Conservation (phyloP, 257 asterid species). For the Coffea eugenioides region DNA sequence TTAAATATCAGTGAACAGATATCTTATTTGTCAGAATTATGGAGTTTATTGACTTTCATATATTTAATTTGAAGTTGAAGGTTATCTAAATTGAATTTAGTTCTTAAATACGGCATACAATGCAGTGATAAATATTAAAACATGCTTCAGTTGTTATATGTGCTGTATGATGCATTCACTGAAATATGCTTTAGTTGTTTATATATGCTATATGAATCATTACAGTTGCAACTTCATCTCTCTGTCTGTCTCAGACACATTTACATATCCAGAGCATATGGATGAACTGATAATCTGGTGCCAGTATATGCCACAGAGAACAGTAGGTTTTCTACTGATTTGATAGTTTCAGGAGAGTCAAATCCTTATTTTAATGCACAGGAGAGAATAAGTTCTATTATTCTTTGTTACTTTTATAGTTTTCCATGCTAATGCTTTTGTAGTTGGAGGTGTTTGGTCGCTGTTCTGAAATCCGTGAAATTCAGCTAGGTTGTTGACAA, state of each 20-base stretch:
- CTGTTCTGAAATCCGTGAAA: background rate
- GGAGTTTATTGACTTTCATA: background rate
- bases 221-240: background rate
- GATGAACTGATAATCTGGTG: background rate
- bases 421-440: background rate
- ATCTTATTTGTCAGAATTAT: background rate
- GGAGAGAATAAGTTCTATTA: background rate
- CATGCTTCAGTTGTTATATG: background rate
- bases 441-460: too few species aligned
- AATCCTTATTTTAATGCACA: background rate
- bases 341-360: background rate
- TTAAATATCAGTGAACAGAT: background rate
- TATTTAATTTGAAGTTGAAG: background rate
- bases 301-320: background rate
- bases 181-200: background rate
- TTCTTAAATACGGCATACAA: background rate
- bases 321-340: background rate
- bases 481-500: slow-evolving; percentile 3
- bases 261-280: background rate
- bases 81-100: too few species aligned
- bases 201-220: background rate
- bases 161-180: background rate
- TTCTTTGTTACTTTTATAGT: background rate
- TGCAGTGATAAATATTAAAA: background rate
- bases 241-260: background rate